Base-by-base conservation (phyloP, 768 basidiomycete genomes). In the Phallus indusiatus region DNA sequence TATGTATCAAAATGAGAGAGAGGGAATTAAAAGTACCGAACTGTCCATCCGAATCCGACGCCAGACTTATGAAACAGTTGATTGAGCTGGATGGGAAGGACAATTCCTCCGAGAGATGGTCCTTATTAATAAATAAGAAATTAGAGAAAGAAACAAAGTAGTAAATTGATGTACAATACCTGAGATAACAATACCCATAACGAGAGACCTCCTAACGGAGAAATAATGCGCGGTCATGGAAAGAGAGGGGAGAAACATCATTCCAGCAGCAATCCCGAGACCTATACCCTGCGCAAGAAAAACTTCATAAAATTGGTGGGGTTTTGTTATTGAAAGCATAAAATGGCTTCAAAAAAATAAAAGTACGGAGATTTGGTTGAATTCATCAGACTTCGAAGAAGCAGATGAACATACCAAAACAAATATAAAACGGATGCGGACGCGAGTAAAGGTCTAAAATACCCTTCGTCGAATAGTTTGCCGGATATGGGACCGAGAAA, bases 81-180 rank as follows among this genome's bases (percentile, higher is more conserved):
- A 62, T 81, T 78, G 2, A 82, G 71, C 60, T 82, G 70, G 42
- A 82, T 72, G 2, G 81, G 81, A 62, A 79, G 78, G 16, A 81
- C 55, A 56, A 78, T 61, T 18, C 63, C 67, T 22, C 81, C 81
- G 34, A 78, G 42, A 35, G 78, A 78, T 24, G 62, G 16, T 28
- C 56, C 56, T 57, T 2, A 14, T 11, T 16, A n/a, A 14, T 42
- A 42, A 37, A 37, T 8, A 8, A 8, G 16, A 37, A 37, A 8
- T 16, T 37, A 37, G 36, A 8, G 36, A 37, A 37, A 16, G 36
- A 37, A 37, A 37, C 16, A 16, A 37, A n/a, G n/a, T n/a, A n/a
- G n/a, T n/a, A n/a, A n/a, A n/a, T n/a, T n/a, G n/a, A n/a, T n/a
- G n/a, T n/a, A n/a, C n/a, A n/a, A 67, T 68, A 34, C 79, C 83